Evolutionary conservation across 345 rosid genomes (phyloP).

Genomic region (Murraya paniculata): DNA sequence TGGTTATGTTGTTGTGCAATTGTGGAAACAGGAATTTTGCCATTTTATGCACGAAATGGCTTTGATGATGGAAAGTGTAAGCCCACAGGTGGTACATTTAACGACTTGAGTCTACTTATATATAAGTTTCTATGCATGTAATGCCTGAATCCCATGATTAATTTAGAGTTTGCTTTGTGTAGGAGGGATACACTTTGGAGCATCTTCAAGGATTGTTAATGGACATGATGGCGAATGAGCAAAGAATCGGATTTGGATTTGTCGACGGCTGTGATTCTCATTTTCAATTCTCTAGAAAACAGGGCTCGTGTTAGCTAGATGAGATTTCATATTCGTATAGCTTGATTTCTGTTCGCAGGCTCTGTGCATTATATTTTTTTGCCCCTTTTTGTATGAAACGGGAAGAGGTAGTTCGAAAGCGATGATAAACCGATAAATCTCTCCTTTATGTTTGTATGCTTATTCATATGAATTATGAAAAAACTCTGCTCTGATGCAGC

Average conservation of each 20-base stretch:
- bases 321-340: no score
- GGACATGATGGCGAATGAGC: constrained; percentile 29
- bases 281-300: not conserved
- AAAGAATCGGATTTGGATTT: not conserved
- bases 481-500: no score
- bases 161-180: not conserved
- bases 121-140: not conserved
- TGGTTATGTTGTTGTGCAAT: not conserved
- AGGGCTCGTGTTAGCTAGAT: not conserved
- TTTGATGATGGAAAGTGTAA: constrained; percentile 29
- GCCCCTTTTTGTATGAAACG: no score
- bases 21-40: constrained; percentile 25
- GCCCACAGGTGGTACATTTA: constrained; percentile 8
- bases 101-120: no score
- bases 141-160: not conserved
- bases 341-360: not conserved
- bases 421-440: no score
- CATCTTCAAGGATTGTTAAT: constrained; percentile 28
- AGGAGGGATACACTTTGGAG: constrained; percentile 23
- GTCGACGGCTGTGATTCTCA: not conserved
- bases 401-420: no score
- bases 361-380: not conserved
- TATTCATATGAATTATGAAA: no score
- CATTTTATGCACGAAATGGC: constrained; percentile 45
- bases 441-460: no score